Base-by-base conservation (phyloP, 1,284 basidiomycete species). In the Xerocomus amazonicus region DNA sequence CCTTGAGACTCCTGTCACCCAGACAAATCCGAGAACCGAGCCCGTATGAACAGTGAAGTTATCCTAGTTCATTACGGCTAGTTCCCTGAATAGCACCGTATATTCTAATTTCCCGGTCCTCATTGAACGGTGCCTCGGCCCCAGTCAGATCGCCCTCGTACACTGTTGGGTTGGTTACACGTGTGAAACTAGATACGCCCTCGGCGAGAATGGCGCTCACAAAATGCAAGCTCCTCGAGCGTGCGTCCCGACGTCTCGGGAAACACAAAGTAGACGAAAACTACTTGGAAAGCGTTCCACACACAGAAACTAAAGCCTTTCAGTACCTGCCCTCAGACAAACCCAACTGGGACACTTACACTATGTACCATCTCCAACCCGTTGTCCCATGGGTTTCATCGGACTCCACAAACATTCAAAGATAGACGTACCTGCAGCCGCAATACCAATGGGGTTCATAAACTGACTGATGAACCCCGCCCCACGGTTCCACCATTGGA, bases 151-250 rank as follows among this genome's bases (percentile, higher is more conserved):
- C 29, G 6, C 12, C 29, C 12, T 31, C 29, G 12, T 31, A 31
- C 29, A 31, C 29, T 31, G 29, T 23, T 23, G 19, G 4, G 19
- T 23, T 23, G 12, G 29, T 9, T 8, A 31, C 29, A 31, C 2
- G 9, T 12, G 12, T 31, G 29, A 31, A 12, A 31, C 29, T 23
- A 23, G 29, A 12, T 31, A 12, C 9, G 6, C 29, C 12, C 12
- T 31, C 29, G 6, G 12, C 6, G 9, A 31, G 29, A 31, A 23
- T 12, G 16, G 9, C 10, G 72, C 80, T 56, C 59, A 81, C 80
- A 62, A 71, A 83, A 82, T 2, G 80, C 71, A 13, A 83, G 66
- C 59, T 83, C 81, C 58, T 84, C 81, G 28, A 83, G 70, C 1
- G 79, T 77, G 31, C 74, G 73, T 14, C 75, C 70, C 1, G 77